Percentiles rank a stretch among this genome's conserved stretches.
Conservation (phyloP, 2,329 filamentous ascomycete species). For the Leptographium procerum region DNA sequence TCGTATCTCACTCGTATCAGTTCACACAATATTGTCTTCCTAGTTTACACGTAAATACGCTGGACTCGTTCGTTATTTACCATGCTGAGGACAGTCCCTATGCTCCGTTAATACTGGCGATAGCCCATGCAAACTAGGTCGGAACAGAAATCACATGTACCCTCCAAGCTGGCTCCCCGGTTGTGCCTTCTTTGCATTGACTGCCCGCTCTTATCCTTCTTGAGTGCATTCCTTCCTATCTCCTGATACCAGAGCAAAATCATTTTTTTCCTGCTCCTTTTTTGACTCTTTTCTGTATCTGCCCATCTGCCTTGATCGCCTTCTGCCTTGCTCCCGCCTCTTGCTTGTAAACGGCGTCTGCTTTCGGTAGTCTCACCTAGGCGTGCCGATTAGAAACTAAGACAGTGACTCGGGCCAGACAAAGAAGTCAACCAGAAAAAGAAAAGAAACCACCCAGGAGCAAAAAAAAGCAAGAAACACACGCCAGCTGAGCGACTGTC, state of each 20-base stretch:
- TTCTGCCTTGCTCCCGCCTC: not conserved
- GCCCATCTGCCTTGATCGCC: not conserved
- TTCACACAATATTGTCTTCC: not conserved
- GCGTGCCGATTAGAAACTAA: not conserved
- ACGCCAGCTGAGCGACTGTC: not conserved
- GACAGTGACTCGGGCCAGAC: conserved; percentile 2
- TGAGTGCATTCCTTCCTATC: conserved; percentile 3
- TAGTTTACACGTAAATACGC: not conserved
- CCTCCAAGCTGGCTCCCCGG: conserved; percentile 8
- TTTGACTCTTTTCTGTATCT: not conserved
- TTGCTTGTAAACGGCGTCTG: conserved; percentile 1
- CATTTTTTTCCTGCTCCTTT: not conserved
- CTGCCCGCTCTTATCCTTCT: not conserved
- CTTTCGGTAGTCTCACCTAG: conserved; percentile 7
- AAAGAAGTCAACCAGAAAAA: not conserved
- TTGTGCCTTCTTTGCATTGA: conserved; percentile 6
- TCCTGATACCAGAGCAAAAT: not conserved
- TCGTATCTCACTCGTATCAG: not conserved
- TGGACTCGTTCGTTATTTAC: not conserved
- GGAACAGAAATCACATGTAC: conserved; percentile 6
- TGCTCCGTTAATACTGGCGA: not conserved
- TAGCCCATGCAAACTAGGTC: conserved; percentile 2
- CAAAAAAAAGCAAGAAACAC: not conserved
- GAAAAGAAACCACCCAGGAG: not conserved
- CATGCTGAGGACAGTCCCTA: not conserved